These are phyloP conservation scores for Zygosaccharomyces bisporus DNA, from an alignment of 805 yeast species.

Conservation along the genomic window DNA sequence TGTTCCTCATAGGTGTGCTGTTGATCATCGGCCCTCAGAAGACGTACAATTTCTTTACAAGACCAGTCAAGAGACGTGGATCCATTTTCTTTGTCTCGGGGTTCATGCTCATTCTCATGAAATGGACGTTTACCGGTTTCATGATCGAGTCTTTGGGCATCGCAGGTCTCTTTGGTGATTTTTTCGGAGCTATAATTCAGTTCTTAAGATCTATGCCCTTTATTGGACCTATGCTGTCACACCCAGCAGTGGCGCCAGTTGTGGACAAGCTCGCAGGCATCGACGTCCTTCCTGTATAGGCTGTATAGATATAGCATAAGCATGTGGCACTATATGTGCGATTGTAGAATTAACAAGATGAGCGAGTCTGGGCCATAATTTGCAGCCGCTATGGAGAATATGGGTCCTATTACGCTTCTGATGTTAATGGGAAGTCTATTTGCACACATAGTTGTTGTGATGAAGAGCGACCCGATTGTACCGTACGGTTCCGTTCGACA, in stretches of 20 bases:
- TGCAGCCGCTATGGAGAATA: no score
- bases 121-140: constrained; percentile 81
- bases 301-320: constrained; percentile 2
- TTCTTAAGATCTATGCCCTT: constrained; percentile 84
- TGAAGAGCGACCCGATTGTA: not conserved
- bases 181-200: constrained; percentile 82
- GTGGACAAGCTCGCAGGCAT: constrained; percentile 64
- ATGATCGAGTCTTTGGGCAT: constrained; percentile 85
- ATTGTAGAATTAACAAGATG: not conserved
- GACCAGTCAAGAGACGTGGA: constrained; percentile 85
- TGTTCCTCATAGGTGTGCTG: constrained; percentile 76
- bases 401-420: no score
- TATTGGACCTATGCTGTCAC: constrained; percentile 78
- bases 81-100: constrained; percentile 76
- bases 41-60: constrained; percentile 74
- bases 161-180: constrained; percentile 85
- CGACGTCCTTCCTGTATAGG: constrained; percentile 59
- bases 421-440: no score
- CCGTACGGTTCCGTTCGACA: constrained; percentile 1
- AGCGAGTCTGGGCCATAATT: no score
- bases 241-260: constrained; percentile 78
- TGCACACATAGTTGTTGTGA: not conserved
- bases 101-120: constrained; percentile 65
- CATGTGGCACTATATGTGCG: not conserved
- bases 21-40: constrained; percentile 85